Percentiles rank a stretch among this genome's conserved stretches.
Evolutionary conservation across 164 flowering plant species (phyloP).

Genomic region (Tetracentron sinense): DNA sequence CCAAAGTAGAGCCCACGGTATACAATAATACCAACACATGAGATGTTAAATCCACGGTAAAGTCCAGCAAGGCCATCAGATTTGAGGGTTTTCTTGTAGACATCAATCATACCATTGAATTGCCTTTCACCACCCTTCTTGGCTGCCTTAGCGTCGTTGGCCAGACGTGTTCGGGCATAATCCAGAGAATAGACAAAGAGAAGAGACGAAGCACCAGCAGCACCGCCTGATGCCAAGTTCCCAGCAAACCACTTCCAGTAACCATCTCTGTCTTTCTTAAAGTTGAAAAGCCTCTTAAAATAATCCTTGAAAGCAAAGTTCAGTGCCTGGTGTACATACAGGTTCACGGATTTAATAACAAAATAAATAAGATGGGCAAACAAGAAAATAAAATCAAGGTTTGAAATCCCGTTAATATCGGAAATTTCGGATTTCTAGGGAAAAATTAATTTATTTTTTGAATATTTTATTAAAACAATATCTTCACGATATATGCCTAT

Average conservation of each 20-base stretch:
- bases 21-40: conserved; percentile 44
- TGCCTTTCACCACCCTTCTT: conserved; percentile 53
- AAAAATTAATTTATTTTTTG: too few species aligned
- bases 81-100: conserved; percentile 42
- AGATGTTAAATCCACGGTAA: conserved; percentile 50
- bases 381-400: background rate
- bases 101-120: conserved; percentile 47
- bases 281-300: conserved; percentile 50
- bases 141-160: conserved; percentile 45
- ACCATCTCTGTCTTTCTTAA: conserved; percentile 53
- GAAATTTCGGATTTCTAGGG: too few species aligned
- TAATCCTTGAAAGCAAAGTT: conserved; percentile 64
- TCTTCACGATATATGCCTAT: too few species aligned
- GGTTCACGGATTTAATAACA: background rate
- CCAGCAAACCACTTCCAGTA: conserved; percentile 60
- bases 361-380: background rate
- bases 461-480: too few species aligned
- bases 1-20: conserved; percentile 53
- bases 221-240: conserved; percentile 59
- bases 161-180: conserved; percentile 44
- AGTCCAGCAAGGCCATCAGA: conserved; percentile 51
- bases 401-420: background rate
- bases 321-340: conserved; percentile 34
- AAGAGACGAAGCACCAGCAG: conserved; percentile 51
- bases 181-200: conserved; percentile 45